A percentile compares a stretch with the other conserved stretches of the same genome.
phyloP scores from a whole-genome alignment of 75 land plant species.

The Cupressus sempervirens region DNA sequence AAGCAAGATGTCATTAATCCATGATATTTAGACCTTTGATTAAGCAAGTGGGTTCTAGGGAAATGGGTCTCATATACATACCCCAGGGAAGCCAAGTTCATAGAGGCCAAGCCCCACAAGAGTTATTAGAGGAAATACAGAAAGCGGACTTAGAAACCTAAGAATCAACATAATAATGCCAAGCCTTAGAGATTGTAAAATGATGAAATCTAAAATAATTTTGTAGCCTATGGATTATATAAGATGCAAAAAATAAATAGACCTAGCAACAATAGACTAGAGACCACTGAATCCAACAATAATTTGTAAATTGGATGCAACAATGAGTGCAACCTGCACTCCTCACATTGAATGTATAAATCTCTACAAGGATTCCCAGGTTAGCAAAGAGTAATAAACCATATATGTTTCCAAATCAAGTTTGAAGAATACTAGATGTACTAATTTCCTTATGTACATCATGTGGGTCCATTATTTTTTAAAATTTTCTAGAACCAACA shows the following conservation, averaged over 20 bases:
- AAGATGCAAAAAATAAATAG: too few relatives aligned
- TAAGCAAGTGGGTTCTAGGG: background rate
- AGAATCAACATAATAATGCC: background rate
- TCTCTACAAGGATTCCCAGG: conserved; percentile 32
- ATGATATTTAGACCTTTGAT: background rate
- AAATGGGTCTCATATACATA: background rate
- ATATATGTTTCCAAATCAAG: background rate
- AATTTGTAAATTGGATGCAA: conserved; percentile 83
- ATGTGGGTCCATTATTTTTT: conserved; percentile 31
- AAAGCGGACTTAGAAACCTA: conserved; percentile 79
- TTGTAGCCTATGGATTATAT: background rate
- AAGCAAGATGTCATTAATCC: background rate
- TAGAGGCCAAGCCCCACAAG: conserved; percentile 78
- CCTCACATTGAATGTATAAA: conserved; percentile 81
- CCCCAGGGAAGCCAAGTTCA: too few relatives aligned
- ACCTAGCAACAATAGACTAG: too few relatives aligned
- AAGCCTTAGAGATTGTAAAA: background rate
- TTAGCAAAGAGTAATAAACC: background rate
- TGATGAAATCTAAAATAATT: background rate
- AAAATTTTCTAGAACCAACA: conserved; percentile 44
- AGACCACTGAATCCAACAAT: too few relatives aligned
- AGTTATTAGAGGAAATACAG: conserved; percentile 74
- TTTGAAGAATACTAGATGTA: background rate
- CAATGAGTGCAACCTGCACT: conserved; percentile 83
- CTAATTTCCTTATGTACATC: conserved; percentile 24